Evolutionary conservation across 2,329 filamentous ascomycete species (phyloP).

Genomic region (Endothia cerciana): DNA sequence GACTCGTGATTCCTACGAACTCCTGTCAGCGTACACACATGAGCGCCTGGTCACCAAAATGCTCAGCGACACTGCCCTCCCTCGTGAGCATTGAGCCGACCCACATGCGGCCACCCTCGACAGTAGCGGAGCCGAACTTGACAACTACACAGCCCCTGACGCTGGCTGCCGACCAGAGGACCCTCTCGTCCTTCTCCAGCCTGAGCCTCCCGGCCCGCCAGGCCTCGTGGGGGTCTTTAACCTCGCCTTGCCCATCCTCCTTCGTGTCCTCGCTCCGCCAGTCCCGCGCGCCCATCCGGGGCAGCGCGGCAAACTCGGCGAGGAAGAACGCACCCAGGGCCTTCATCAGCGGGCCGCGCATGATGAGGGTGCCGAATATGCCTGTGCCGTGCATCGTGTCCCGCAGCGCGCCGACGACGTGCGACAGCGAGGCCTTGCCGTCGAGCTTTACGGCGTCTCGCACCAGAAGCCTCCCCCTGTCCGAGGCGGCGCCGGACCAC

Average conservation of each 20-base stretch:
- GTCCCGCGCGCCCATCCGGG: constrained; percentile 80
- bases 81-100: constrained; percentile 73
- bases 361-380: constrained; percentile 82
- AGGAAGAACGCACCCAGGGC: constrained; percentile 75
- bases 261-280: constrained; percentile 63
- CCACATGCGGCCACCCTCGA: constrained; percentile 83
- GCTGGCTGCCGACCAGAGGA: constrained; percentile 82
- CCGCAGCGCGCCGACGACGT: constrained; percentile 44
- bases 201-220: constrained; percentile 61
- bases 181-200: constrained; percentile 60
- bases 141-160: constrained; percentile 85
- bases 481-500: constrained; percentile 40
- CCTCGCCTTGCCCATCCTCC: constrained; percentile 40
- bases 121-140: constrained; percentile 83
- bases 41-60: constrained; percentile 81
- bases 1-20: neutral
- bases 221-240: constrained; percentile 47
- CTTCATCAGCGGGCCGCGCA: constrained; percentile 73
- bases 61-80: constrained; percentile 70
- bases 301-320: constrained; percentile 74
- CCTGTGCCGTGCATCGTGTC: constrained; percentile 75
- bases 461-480: constrained; percentile 68
- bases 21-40: constrained; percentile 67
- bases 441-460: constrained; percentile 82
- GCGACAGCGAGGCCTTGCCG: constrained; percentile 35